Base-by-base conservation (phyloP, 495 filamentous ascomycete species). In the Neurospora sp. region DNA sequence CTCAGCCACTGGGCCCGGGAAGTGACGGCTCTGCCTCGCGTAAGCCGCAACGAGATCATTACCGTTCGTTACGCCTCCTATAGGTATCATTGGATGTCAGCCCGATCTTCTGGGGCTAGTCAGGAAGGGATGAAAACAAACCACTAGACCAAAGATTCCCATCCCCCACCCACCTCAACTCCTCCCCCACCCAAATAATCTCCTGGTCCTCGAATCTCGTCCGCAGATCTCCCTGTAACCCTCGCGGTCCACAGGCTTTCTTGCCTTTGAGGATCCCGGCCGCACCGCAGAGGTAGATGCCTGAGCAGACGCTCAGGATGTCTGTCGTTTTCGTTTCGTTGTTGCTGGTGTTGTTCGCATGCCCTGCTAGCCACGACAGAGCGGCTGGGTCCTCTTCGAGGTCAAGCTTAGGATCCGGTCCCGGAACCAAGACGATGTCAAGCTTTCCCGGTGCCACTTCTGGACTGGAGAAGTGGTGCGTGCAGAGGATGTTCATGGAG, bases 141-240 rank as follows among this genome's bases (percentile, higher is more conserved):
- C 88, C 89, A 74, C 86, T 82, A 14, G 83, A 85, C 89, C 89
- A 90, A 20, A 91, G 75, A 76, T 87, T 88, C n/a, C 88, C 89
- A 78, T 90, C 88, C 46, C 81, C 78, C 16, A 84, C 80, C 81
- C 88, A 86, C 39, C 88, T 75, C 69, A 84, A 69, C 72, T 82
- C 81, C 18, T 86, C 79, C 35, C 85, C 86, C 59, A 86, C 83
- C 78, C 85, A 81, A 38, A 79, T 79, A 40, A 83, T 82, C 23
- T 62, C 54, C 54, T 62, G 54, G 0, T 83, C 83, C 2, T 81
- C 86, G 59, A 86, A 88, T 70, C 79, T 79, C 42, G 81, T 76
- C 69, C 73, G 78, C 69, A 90, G 77, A 20, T 76, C 48, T 2
- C 81, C 78, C 73, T 90, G 81, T 69, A 89, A n/a, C 3, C 80